A percentile compares a stretch with the other conserved stretches of the same genome.
These are phyloP conservation scores for Gracilaria domingensis DNA, from an alignment of 23 red algal species.

Conservation along the genomic window DNA sequence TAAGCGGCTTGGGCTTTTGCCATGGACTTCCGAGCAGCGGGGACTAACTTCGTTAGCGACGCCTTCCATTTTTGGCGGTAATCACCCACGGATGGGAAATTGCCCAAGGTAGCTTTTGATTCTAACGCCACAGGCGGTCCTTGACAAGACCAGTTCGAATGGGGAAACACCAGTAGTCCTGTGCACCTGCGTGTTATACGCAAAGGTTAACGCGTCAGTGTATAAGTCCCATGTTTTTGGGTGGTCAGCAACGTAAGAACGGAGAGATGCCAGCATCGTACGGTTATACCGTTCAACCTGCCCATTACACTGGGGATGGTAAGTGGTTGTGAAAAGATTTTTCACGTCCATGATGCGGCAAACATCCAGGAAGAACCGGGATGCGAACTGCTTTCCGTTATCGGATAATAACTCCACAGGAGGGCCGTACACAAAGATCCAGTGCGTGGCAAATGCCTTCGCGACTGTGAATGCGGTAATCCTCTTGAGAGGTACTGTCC, in stretches of 20 bases:
- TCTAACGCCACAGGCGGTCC: neutral
- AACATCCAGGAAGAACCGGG: too few relatives aligned
- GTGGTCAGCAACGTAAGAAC: constrained; percentile 28
- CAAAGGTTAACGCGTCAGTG: constrained; percentile 7
- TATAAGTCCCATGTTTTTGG: constrained; percentile 18
- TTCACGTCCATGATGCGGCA: too few relatives aligned
- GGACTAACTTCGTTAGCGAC: neutral
- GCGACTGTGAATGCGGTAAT: too few relatives aligned
- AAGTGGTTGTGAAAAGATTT: too few relatives aligned
- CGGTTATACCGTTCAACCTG: too few relatives aligned
- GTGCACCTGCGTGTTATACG: constrained; percentile 2
- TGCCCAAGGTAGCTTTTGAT: neutral
- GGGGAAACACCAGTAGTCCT: neutral
- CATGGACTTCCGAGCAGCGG: neutral
- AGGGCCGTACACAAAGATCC: too few relatives aligned
- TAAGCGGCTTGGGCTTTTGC: neutral
- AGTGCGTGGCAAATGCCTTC: too few relatives aligned
- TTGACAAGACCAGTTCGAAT: constrained; percentile 10
- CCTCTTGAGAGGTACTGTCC: too few relatives aligned
- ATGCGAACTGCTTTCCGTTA: too few relatives aligned
- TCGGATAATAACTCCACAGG: too few relatives aligned
- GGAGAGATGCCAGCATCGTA: neutral
- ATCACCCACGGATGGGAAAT: neutral
- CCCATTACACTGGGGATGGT: too few relatives aligned
- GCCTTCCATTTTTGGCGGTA: constrained; percentile 22